Conservation (phyloP, 1,139 yeast species). For the Blastobotrys aristatus region DNA sequence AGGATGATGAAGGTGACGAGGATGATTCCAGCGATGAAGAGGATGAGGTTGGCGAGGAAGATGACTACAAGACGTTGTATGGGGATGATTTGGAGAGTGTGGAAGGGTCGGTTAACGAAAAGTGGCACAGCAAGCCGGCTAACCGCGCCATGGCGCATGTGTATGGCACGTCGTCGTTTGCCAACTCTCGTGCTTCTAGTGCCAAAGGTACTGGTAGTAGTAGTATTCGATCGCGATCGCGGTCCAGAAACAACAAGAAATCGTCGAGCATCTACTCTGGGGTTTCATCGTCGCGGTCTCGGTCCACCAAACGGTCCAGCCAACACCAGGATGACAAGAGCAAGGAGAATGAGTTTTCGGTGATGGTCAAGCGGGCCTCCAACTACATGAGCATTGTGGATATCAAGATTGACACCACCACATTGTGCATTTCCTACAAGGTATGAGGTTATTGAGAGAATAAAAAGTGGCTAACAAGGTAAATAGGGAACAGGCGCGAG, state of each 20-base stretch:
- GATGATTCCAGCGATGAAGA: not conserved
- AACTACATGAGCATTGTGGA: slow-evolving; percentile 60
- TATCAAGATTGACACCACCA: slow-evolving; percentile 50
- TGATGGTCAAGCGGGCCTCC: slow-evolving; percentile 63
- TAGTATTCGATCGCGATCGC: not conserved
- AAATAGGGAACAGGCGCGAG: slow-evolving; percentile 56
- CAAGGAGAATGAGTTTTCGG: slow-evolving; percentile 37
- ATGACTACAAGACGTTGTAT: slow-evolving; percentile 7
- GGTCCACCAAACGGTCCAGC: not conserved
- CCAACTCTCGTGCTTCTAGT: slow-evolving; percentile 6
- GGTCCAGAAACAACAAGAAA: not conserved
- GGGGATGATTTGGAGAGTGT: slow-evolving; percentile 7
- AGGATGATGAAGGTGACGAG: slow-evolving; percentile 13
- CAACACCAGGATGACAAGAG: not conserved
- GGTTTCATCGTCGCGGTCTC: not conserved
- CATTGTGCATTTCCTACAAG: slow-evolving; percentile 64
- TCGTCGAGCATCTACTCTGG: slow-evolving; percentile 6
- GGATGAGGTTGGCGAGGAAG: not conserved
- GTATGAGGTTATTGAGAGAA: slow-evolving; percentile 16
- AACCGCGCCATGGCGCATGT: not conserved
- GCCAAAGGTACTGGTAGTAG: not conserved
- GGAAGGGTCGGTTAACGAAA: not conserved
- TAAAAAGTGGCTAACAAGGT: not conserved
- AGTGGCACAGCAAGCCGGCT: not conserved
- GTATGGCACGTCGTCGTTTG: slow-evolving; percentile 5